Evolutionary conservation across 495 filamentous ascomycete species (phyloP).

Genomic region (Aeminium ludgeri): DNA sequence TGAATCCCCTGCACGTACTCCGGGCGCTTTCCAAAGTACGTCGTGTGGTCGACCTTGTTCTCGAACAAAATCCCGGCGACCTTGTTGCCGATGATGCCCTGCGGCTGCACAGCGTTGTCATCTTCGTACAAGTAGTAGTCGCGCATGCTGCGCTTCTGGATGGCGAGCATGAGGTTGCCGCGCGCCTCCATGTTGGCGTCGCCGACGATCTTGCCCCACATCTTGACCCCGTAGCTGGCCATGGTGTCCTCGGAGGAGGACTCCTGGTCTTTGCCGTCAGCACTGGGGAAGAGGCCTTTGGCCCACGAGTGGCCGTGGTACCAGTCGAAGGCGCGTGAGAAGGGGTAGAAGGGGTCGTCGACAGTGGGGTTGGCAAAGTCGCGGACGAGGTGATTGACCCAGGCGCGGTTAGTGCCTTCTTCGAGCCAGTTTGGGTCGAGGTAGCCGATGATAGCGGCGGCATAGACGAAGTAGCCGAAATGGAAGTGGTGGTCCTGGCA

Average conservation of each 20-base stretch:
- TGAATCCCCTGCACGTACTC: conserved; percentile 91
- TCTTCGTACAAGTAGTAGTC: conserved; percentile 66
- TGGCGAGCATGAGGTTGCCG: conserved; percentile 67
- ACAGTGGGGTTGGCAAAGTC: conserved; percentile 54
- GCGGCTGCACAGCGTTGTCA: conserved; percentile 59
- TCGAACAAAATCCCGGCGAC: conserved; percentile 90
- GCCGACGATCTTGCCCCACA: conserved; percentile 70
- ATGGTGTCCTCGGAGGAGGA: conserved; percentile 83
- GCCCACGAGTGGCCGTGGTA: conserved; percentile 94
- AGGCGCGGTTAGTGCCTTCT: conserved; percentile 46
- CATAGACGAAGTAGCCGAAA: conserved; percentile 74
- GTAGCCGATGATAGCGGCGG: conserved; percentile 68
- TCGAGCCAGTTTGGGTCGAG: conserved; percentile 62
- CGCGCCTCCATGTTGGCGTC: conserved; percentile 72
- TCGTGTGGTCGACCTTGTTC: conserved; percentile 90
- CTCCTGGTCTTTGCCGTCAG: conserved; percentile 85
- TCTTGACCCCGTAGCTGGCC: conserved; percentile 66
- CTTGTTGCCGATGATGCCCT: conserved; percentile 64
- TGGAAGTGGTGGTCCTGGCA: conserved; percentile 99
- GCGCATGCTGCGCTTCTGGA: conserved; percentile 50
- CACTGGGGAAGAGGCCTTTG: conserved; percentile 80
- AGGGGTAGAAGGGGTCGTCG: conserved; percentile 62
- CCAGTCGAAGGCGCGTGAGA: conserved; percentile 83
- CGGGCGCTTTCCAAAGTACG: conserved; percentile 68
- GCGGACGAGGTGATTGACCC: conserved; percentile 48